phyloP scores from a whole-genome alignment of 768 basidiomycete genomes.

The Mycena leptocephala region DNA sequence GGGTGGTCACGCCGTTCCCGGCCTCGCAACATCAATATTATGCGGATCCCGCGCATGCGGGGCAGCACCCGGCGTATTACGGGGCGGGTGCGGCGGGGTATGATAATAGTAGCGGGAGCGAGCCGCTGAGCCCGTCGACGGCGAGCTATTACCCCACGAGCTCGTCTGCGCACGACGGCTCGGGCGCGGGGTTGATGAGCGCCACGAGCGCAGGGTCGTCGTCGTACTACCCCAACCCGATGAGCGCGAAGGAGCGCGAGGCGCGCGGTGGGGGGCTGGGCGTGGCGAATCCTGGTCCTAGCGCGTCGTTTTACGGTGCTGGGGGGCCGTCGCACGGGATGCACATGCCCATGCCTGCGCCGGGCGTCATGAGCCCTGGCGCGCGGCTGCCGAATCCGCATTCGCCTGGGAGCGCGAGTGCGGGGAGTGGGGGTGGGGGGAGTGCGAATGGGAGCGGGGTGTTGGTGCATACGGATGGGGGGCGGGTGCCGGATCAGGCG shows the following conservation, averaged over 20 bases:
- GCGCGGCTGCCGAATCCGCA: constrained; percentile 33
- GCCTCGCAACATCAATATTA: no score
- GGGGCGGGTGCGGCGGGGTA: neutral
- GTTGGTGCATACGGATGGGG: constrained; percentile 36
- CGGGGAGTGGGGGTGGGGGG: neutral
- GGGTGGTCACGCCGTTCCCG: constrained; percentile 53
- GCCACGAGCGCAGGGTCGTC: neutral
- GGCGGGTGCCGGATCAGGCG: constrained; percentile 27
- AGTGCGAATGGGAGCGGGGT: constrained; percentile 13
- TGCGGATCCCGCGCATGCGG: no score
- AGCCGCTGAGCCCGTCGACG: constrained; percentile 22
- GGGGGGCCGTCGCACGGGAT: no score
- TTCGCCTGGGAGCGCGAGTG: constrained; percentile 9
- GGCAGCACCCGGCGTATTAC: constrained; percentile 10
- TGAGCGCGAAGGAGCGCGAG: constrained; percentile 37
- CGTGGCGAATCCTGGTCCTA: constrained; percentile 26
- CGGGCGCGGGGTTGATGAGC: neutral
- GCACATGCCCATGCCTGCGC: constrained; percentile 14
- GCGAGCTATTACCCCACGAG: constrained; percentile 19
- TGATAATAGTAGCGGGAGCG: neutral
- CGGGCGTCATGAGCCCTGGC: neutral
- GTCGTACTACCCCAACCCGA: constrained; percentile 24
- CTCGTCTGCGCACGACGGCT: constrained; percentile 15
- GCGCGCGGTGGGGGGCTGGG: constrained; percentile 22
- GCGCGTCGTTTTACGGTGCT: no score